Evolutionary conservation across 179 eudicot species (phyloP).

Genomic region (Camellia oleifera): DNA sequence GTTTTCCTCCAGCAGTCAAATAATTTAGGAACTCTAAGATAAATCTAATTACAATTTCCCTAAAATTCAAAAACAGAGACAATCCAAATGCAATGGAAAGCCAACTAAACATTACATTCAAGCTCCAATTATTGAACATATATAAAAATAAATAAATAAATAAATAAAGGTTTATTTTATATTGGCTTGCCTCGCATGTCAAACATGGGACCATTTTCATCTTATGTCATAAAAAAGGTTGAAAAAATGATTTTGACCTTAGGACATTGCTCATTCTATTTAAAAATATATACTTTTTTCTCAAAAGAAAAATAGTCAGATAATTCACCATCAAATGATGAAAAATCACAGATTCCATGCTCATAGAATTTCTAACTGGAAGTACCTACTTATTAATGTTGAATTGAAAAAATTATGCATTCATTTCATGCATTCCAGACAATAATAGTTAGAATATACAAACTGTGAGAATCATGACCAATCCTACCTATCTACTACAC

Average conservation of each 20-base stretch:
- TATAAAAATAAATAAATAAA: too few species aligned
- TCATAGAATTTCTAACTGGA: not conserved
- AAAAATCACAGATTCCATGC: not conserved
- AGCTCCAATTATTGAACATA: slow-evolving; percentile 7
- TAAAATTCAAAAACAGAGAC: not conserved
- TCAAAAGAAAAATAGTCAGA: not conserved
- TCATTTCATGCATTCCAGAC: not conserved
- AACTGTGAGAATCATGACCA: not conserved
- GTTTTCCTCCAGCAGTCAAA: not conserved
- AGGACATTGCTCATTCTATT: not conserved
- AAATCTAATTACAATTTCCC: not conserved
- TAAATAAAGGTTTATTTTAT: not conserved
- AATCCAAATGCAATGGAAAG: not conserved
- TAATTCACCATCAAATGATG: not conserved
- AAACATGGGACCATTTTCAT: not conserved
- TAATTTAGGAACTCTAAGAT: not conserved
- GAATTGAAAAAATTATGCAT: not conserved
- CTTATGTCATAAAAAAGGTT: not conserved
- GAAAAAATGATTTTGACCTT: not conserved
- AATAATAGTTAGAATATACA: too few species aligned
- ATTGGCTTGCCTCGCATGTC: not conserved
- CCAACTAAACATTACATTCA: not conserved
- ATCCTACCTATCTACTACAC: too few species aligned
- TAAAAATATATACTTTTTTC: too few species aligned
- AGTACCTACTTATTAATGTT: not conserved